Evolutionary conservation across 2,329 filamentous ascomycete genomes (phyloP), one percentile per base, ranked within the genome.

Genomic region (Colletotrichum sp.): DNA sequence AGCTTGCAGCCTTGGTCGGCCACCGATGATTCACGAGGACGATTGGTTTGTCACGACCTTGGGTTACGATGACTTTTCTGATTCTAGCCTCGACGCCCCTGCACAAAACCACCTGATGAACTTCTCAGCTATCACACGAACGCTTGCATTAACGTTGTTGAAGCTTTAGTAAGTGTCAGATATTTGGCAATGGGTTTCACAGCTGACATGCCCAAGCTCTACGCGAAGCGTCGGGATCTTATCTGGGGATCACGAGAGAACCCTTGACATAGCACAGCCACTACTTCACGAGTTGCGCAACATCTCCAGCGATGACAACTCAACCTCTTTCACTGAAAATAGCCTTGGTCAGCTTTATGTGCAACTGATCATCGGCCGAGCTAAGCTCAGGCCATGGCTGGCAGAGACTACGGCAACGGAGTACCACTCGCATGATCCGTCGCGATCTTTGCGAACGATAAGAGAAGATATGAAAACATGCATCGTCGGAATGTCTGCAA

Each of bases 1-100:
- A 5, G 72, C 77, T 6, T 77, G 75, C 8, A 68, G 68, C 10
- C 75, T 79, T 8, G 78, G 79, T n/a, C 57, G 77, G 5, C 79
- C 78, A 15, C 70, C 71, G 3, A 64, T 68, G 12, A 72, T 77
- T 30, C 65, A 64, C 10, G 65, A 49, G 9, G 66, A 73, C 24
- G 44, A 64, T 16, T 70, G 71, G 71, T 13, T 70, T 3, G 30
- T 64, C 10, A 59, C 39, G 1, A 36, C 12, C 5, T 3, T 70
- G 3, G 16, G n/a, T 4, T 44, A 18, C 1, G n/a, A 28, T 10
- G 67, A 63, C 18, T 32, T 57, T 36, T 24, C 34, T 44, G 71
- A 39, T 44, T 73, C 71, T 4, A 12, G 71, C 8, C 65, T 73
- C 13, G 71, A 73, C 7, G 65, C 49, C 12, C 36, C 66, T 4